Evolutionary conservation across 495 filamentous ascomycete genomes (phyloP).

Genomic region (Daldinia grandis): DNA sequence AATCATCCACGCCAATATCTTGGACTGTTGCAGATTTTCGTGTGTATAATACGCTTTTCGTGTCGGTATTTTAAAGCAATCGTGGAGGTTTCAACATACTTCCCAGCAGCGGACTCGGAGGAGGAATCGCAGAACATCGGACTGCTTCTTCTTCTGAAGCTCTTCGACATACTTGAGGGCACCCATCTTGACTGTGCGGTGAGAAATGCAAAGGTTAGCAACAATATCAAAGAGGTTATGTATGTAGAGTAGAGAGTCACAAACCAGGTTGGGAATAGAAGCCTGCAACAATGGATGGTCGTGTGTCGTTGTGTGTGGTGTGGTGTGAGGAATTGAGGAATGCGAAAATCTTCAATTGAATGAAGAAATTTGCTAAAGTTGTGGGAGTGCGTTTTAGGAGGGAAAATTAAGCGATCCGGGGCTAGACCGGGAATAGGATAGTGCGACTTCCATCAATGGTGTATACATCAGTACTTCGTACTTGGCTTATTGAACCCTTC

Average conservation of each 20-base stretch:
- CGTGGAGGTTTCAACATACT: constrained; percentile 76
- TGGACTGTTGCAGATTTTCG: constrained; percentile 39
- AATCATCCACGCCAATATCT: constrained; percentile 44
- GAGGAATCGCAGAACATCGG: constrained; percentile 98
- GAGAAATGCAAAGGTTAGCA: constrained; percentile 32
- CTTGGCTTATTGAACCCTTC: too few species aligned
- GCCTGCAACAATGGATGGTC: constrained; percentile 48
- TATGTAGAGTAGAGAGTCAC: constrained; percentile 19
- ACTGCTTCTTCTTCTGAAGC: constrained; percentile 99
- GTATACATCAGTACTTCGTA: background rate
- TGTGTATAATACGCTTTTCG: constrained; percentile 42
- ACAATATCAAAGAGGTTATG: constrained; percentile 7
- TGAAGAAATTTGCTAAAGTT: constrained; percentile 41
- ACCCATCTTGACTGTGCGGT: constrained; percentile 71
- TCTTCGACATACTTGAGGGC: constrained; percentile 99
- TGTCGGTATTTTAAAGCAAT: constrained; percentile 33
- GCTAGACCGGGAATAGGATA: constrained; percentile 25
- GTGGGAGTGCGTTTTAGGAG: constrained; percentile 32
- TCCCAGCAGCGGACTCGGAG: constrained; percentile 99
- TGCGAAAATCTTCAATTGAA: constrained; percentile 42
- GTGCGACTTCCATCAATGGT: background rate
- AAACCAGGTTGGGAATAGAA: constrained; percentile 48
- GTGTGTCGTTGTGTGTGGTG: constrained; percentile 43
- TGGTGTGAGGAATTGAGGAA: constrained; percentile 16
- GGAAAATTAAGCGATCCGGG: constrained; percentile 44